Percentiles rank a stretch among this genome's conserved stretches.
These are phyloP conservation scores for Hanseniaspora occidentalis DNA, from an alignment of 805 yeast genomes.

Conservation along the genomic window DNA sequence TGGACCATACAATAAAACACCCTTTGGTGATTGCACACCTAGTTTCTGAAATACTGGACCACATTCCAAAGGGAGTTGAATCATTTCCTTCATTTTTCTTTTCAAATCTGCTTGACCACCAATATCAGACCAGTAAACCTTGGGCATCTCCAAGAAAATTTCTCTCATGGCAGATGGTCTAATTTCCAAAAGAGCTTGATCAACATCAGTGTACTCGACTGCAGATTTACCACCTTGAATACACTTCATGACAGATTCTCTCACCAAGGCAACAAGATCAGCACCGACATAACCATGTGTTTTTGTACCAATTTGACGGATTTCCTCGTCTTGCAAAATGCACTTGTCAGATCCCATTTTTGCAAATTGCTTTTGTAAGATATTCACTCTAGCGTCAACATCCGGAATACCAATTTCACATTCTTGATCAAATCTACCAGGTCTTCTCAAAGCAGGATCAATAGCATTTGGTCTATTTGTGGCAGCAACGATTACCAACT, in stretches of 20 bases:
- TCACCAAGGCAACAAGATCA: constrained; percentile 72
- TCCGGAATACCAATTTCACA: constrained; percentile 90
- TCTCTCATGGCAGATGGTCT: constrained; percentile 97
- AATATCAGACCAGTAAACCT: constrained; percentile 85
- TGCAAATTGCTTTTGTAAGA: constrained; percentile 48
- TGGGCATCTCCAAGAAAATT: constrained; percentile 86
- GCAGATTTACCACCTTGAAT: constrained; percentile 44
- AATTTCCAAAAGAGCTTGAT: constrained; percentile 60
- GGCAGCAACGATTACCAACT: constrained; percentile 60
- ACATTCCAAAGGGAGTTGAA: constrained; percentile 81
- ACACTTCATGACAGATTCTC: constrained; percentile 81
- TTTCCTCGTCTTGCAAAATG: constrained; percentile 31
- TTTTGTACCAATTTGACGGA: constrained; percentile 51
- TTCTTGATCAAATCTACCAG: constrained; percentile 84
- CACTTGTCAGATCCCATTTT: constrained; percentile 35
- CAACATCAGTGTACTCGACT: constrained; percentile 41
- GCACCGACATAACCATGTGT: constrained; percentile 99
- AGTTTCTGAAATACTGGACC: constrained; percentile 60
- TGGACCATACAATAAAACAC: constrained; percentile 89
- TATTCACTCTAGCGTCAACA: constrained; percentile 62
- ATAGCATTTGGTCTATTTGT: constrained; percentile 60
- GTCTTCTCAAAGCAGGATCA: constrained; percentile 66
- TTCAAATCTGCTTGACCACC: constrained; percentile 89
- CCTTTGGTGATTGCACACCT: constrained; percentile 87
- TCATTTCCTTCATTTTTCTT: constrained; percentile 73